Base-by-base conservation (phyloP, 305 asterid species). In the Fraxinus albicans region DNA sequence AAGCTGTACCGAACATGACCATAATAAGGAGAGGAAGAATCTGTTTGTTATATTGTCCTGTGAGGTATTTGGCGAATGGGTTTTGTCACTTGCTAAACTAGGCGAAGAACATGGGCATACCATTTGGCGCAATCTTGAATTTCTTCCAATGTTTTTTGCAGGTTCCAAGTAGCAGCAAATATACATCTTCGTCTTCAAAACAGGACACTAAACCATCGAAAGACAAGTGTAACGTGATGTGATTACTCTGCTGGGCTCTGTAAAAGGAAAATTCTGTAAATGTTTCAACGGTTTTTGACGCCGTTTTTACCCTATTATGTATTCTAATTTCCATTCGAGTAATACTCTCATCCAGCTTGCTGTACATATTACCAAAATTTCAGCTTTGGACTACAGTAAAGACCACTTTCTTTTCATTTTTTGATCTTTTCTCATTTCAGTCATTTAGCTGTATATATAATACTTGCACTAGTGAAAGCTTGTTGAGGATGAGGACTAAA, bases 151-250 rank as follows among this genome's bases (percentile, higher is more conserved):
- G 38, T 73, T 40, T 40, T 55, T 79, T 89, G 85, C 92, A 95
- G 98, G 98, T 87, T 58, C 77, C 98, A 12, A 86, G 63, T 77
- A 84, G 90, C 73, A 85, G 79, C 70, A 90, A 77, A 85, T 80
- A 84, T 72, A 23, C 89, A 63, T 53, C 90, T 78, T 83, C 88
- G 58, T 77, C 95, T 31, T 84, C 97, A 38, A 94, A 84, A 88
- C 93, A 83, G 82, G 98, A 94, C 23, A 42, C 94, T 2, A 93
- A 92, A 87, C 75, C 90, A 10, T 85, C 94, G 19, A 93, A 91
- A 83, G 98, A 92, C 60, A 94, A 88, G 87, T 94, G 98, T 89
- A 83, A 78, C 65, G 82, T 95, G 80, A 91, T 95, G 99, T 95
- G 89, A 89, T 23, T n/a, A 82, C 40, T 55, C 65, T 55, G 25